Conservation (phyloP, 2,329 filamentous ascomycete species). For the Colletotrichum sp. region DNA sequence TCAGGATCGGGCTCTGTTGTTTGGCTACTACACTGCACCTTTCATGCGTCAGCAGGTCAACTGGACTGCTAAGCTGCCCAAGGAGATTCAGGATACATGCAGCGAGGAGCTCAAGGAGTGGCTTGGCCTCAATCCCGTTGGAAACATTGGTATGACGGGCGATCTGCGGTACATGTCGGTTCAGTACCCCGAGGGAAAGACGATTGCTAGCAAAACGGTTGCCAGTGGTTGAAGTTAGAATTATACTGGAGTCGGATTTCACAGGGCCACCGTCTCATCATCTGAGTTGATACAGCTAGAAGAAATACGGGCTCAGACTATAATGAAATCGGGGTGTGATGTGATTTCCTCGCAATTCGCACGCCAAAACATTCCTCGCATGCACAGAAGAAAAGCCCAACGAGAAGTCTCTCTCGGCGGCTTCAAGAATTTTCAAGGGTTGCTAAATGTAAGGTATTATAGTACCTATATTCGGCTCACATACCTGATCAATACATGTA, state of each 20-base stretch:
- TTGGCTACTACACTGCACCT: neutral
- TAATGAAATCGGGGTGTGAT: neutral
- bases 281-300: neutral
- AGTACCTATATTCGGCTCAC: neutral
- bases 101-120: neutral
- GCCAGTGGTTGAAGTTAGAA: neutral
- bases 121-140: neutral
- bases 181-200: neutral
- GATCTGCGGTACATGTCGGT: neutral
- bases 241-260: neutral
- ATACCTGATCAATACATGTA: neutral
- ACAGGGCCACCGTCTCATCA: neutral
- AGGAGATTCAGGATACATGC: neutral
- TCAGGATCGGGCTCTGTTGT: neutral
- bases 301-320: rapidly evolving
- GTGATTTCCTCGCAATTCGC: neutral
- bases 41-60: neutral
- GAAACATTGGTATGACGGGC: neutral
- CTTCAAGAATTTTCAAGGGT: neutral
- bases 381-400: neutral
- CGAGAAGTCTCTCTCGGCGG: neutral
- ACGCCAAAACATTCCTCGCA: rapidly evolving
- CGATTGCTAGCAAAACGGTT: neutral
- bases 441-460: neutral
- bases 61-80: neutral